phyloP scores from a whole-genome alignment of 495 filamentous ascomycete species.

The Trichoderma virens region DNA sequence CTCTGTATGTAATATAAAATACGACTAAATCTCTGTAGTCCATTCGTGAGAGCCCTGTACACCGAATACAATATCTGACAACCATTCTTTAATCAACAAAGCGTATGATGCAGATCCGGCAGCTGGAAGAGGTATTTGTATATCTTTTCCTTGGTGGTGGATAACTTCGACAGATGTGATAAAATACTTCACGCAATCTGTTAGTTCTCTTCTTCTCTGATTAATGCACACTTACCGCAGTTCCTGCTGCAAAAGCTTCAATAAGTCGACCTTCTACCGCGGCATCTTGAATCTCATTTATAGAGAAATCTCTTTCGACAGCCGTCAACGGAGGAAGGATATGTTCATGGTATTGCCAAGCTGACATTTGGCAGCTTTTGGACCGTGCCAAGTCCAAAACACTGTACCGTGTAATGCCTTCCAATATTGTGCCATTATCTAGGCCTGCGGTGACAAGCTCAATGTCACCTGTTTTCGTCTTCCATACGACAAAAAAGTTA shows the following conservation, averaged over 20 bases:
- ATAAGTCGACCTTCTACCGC: constrained; percentile 65
- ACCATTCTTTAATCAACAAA: background rate
- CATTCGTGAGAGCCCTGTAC: background rate
- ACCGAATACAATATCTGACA: background rate
- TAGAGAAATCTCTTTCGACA: constrained; percentile 71
- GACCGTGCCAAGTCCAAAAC: constrained; percentile 59
- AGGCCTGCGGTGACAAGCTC: constrained; percentile 79
- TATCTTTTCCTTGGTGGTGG: constrained; percentile 60
- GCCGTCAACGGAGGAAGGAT: constrained; percentile 57
- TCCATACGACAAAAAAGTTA: constrained; percentile 88
- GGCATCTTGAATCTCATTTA: constrained; percentile 70
- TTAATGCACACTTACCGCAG: constrained; percentile 59
- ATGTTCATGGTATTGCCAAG: constrained; percentile 28
- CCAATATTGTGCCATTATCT: constrained; percentile 71
- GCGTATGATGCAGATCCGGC: background rate
- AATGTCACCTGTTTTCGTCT: constrained; percentile 52
- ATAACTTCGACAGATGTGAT: constrained; percentile 67
- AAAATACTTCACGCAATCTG: constrained; percentile 53
- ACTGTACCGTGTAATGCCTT: constrained; percentile 73
- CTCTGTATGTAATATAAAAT: background rate
- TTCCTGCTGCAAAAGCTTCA: constrained; percentile 82
- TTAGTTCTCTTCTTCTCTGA: background rate
- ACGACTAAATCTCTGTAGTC: constrained; percentile 1
- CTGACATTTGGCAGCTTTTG: background rate
- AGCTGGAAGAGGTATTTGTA: constrained; percentile 50